Base-by-base conservation (phyloP, 2,329 filamentous ascomycete genomes). In the Colletotrichum sp. region DNA sequence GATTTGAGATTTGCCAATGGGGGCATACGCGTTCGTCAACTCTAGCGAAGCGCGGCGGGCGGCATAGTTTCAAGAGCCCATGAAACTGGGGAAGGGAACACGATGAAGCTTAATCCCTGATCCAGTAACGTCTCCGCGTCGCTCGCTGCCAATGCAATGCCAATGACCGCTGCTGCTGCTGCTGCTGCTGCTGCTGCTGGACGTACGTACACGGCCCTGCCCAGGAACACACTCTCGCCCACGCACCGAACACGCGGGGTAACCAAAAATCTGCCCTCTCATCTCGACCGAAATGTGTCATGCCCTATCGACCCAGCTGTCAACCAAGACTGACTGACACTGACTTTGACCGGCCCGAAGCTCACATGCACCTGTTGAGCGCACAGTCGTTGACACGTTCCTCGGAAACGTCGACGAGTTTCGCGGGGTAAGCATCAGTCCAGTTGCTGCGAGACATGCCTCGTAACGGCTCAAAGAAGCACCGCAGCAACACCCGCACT, bases 181-280 rank as follows among this genome's bases (percentile, higher is more conserved):
- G 34, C 28, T 30, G 28, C 28, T 30, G 28, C 36, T 44, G 18
- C 39, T 44, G 39, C 39, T 44, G 18, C 39, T 44, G 39, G 9
- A 44, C 18, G 18, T 44, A n/a, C 39, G 39, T 44, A 44, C 39
- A 32, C n/a, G 34, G 28, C 26, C 26, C 16, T 52, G 55, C 34
- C 57, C n/a, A 52, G 30, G 64, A 34, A n/a, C 9, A 44, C 39
- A 44, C 39, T 44, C 34, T 74, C 49, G n/a, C 44, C 18, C 49
- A 65, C 34, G 28, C 21, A 65, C 59, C 74, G 70, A 69, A 76
- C 74, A 52, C 64, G 74, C 65, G 74, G 74, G 70, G 70, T 73
- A 64, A 12, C 28, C 13, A 30, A 26, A 32, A 34, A 36, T 12
- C 13, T 30, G 12, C 44, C 24, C 26, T 59, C 49, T 9, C 21